phyloP scores from a whole-genome alignment of 495 filamentous ascomycete species.

The Penicillium salamii region DNA sequence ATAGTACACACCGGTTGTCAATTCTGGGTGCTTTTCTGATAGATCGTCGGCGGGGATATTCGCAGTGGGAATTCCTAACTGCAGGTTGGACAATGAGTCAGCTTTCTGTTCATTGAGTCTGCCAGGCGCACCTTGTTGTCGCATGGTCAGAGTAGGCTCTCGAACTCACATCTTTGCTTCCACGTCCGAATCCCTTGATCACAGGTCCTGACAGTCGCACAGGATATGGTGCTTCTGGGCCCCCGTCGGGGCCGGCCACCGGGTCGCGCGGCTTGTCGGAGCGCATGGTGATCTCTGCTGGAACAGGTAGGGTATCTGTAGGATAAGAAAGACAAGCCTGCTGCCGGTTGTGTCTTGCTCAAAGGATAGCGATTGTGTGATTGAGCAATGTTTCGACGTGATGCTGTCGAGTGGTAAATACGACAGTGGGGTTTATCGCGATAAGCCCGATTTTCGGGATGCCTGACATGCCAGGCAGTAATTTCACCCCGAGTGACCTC shows the following conservation, averaged over 20 bases:
- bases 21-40: constrained; percentile 62
- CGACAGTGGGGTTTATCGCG: constrained; percentile 9
- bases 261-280: constrained; percentile 52
- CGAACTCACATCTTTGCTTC: constrained; percentile 72
- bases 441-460: background rate
- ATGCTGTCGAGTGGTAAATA: background rate
- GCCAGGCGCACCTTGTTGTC: too few relatives aligned
- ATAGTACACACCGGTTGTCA: constrained; percentile 84
- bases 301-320: background rate
- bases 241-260: constrained; percentile 64
- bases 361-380: background rate
- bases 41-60: constrained; percentile 85
- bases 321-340: background rate
- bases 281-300: constrained; percentile 27
- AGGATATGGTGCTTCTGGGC: constrained; percentile 77
- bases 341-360: background rate
- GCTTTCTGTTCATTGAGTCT: background rate
- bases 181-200: constrained; percentile 90
- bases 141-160: background rate
- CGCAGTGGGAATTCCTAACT: constrained; percentile 94
- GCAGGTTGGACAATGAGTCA: constrained; percentile 5
- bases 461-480: background rate
- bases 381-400: background rate
- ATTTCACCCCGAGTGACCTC: background rate
- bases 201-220: constrained; percentile 77